A percentile compares a stretch with the other conserved stretches of the same genome.
These are phyloP conservation scores for Mycena leptocephala DNA, from an alignment of 768 basidiomycete species.

Conservation along the genomic window DNA sequence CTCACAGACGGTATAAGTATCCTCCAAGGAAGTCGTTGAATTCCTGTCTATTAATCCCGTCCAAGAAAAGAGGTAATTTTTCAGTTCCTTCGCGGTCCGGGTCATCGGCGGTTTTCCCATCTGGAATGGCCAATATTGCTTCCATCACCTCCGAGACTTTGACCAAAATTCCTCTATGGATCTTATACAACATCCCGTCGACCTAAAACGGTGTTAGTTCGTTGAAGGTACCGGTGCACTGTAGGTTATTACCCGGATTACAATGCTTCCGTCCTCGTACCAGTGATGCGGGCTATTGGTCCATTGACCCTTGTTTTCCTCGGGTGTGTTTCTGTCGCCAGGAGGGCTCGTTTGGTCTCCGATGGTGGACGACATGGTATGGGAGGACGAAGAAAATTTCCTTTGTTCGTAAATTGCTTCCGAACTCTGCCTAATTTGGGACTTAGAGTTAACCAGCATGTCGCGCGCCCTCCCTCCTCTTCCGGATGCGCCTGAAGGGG, in stretches of 20 bases:
- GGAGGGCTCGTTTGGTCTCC: not conserved
- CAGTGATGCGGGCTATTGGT: not conserved
- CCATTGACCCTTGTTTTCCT: not conserved
- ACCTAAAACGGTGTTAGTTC: not conserved
- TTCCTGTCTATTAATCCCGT: not conserved
- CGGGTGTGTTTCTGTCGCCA: not conserved
- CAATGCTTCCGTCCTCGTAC: not conserved
- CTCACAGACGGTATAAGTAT: not conserved
- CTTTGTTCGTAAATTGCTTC: too few species aligned
- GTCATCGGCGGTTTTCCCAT: not conserved
- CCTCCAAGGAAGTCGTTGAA: constrained; percentile 1
- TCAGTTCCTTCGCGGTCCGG: not conserved
- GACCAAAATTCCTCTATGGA: not conserved
- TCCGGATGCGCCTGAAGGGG: not conserved
- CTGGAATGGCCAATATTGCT: not conserved
- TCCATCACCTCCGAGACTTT: not conserved
- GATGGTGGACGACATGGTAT: too few species aligned
- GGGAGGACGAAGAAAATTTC: constrained; percentile 8
- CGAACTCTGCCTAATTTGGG: not conserved
- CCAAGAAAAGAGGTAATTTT: not conserved
- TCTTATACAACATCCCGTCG: not conserved
- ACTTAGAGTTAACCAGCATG: not conserved
- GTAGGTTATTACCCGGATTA: not conserved
- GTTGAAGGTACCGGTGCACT: too few species aligned
- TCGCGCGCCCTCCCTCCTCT: not conserved